Evolutionary conservation across 768 basidiomycete genomes (phyloP).

Genomic region (Termitomyces sp.): DNA sequence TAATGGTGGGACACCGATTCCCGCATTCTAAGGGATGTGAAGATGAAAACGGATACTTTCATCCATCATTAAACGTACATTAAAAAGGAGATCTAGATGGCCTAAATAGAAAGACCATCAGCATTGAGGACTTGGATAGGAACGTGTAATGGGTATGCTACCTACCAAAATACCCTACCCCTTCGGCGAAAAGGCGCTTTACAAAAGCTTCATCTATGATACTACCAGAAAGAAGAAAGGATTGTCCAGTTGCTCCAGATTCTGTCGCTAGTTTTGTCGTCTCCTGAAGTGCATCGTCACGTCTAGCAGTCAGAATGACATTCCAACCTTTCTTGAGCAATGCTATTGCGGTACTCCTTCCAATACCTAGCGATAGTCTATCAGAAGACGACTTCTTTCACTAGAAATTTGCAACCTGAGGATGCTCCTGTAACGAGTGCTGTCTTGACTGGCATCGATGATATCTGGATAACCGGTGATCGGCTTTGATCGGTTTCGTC

Average conservation of each 20-base stretch:
- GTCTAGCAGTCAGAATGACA: slow-evolving; percentile 62
- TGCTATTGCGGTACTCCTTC: slow-evolving; percentile 62
- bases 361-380: slow-evolving; percentile 43
- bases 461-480: background rate
- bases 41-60: background rate
- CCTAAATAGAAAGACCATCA: slow-evolving; percentile 31
- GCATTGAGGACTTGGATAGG: no score
- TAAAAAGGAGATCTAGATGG: slow-evolving; percentile 75
- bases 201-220: slow-evolving; percentile 65
- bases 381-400: background rate
- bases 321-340: slow-evolving; percentile 69
- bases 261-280: slow-evolving; percentile 45
- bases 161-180: slow-evolving; percentile 56
- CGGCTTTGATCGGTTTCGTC: slow-evolving; percentile 4
- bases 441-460: slow-evolving; percentile 15
- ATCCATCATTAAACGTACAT: slow-evolving; percentile 36
- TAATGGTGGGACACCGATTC: slow-evolving; percentile 44
- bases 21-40: slow-evolving; percentile 63
- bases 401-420: slow-evolving; percentile 8
- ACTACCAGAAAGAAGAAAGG: slow-evolving; percentile 58
- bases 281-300: slow-evolving; percentile 54
- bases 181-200: slow-evolving; percentile 49
- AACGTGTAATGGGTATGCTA: background rate
- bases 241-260: slow-evolving; percentile 20
- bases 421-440: slow-evolving; percentile 31